Base-by-base conservation (phyloP, 179 eudicot genomes). In the Dionaea muscipula region DNA sequence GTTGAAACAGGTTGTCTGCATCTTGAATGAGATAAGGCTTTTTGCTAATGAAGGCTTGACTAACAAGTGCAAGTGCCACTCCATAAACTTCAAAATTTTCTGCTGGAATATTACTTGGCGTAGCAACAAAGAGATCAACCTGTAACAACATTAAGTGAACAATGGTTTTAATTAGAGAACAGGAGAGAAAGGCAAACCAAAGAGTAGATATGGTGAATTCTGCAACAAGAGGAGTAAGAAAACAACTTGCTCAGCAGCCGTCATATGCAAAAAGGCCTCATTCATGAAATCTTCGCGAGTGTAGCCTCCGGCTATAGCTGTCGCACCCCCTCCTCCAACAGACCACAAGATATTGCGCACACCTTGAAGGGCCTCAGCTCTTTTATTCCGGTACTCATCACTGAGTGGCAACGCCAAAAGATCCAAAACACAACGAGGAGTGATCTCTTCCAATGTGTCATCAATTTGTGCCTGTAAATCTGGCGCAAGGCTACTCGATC, bases 241-340 rank as follows among this genome's bases (percentile, higher is more conserved):
- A 4, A 37, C 14, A 44, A 91, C 98, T 93, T 91, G 98, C 70
- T 91, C 98, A 51, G 82, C 71, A 47, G 96, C 96, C 45, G 98
- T 87, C 98, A 91, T 91, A 16, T 55, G 76, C 66, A 73, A 61
- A 64, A 91, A 84, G 44, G 91, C 91, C 71, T 87, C 96, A 36
- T 84, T 91, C 98, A 91, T 87, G 70, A 84, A 87, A 68, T 78
- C 78, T 64, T 91, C 98, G 48, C 98, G 96, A 9, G 94, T 84
- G 61, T 73, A 87, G 38, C 91, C 98, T 17, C 98, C 96, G 26
- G 83, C 83, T 50, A 91, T 64, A 59, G 96, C 88, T 49, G 83
- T 81, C 41, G 96, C 98, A 67, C 98, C 98, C 23, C 98, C 98
- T 48, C 94, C 98, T 66, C 98, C 98, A 45, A 91, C 98, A 74